phyloP scores from a whole-genome alignment of 108 stramenopile genomes.

The Cyclostephanos tholiformis region DNA sequence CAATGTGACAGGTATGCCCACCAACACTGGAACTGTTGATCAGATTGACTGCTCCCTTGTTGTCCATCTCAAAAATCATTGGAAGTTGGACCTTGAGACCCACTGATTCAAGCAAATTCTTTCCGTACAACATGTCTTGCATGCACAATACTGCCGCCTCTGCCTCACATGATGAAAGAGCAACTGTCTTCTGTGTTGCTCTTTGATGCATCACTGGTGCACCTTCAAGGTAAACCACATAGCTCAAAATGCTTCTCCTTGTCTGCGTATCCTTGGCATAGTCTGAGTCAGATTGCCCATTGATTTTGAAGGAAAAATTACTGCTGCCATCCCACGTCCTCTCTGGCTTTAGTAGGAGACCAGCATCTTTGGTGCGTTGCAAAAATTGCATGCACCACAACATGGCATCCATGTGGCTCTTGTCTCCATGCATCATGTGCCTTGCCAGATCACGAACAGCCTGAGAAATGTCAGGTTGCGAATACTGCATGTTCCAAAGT shows the following conservation, averaged over 20 bases:
- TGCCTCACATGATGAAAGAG: slow-evolving; percentile 50
- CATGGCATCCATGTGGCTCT: background rate
- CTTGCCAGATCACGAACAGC: background rate
- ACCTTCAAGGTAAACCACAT: slow-evolving; percentile 8
- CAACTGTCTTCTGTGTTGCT: slow-evolving; percentile 36
- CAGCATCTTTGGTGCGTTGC: background rate
- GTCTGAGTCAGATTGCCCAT: slow-evolving; percentile 19
- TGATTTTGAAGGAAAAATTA: background rate
- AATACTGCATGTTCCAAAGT: slow-evolving; percentile 26
- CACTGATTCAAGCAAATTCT: slow-evolving; percentile 11
- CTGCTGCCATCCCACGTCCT: slow-evolving; percentile 28
- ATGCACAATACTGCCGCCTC: slow-evolving; percentile 45
- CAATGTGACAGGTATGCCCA: slow-evolving; percentile 41
- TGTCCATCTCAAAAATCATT: slow-evolving; percentile 39
- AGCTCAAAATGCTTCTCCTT: slow-evolving; percentile 28
- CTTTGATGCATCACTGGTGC: slow-evolving; percentile 28
- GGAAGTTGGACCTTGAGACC: slow-evolving; percentile 39
- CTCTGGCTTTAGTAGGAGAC: slow-evolving; percentile 23
- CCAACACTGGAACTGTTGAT: slow-evolving; percentile 40
- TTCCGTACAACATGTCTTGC: slow-evolving; percentile 38
- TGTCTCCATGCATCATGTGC: background rate
- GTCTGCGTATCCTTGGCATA: slow-evolving; percentile 18
- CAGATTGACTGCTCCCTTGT: slow-evolving; percentile 39
- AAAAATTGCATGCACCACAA: slow-evolving; percentile 14
- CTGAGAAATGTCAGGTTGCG: slow-evolving; percentile 23